Conservation (phyloP, 2,329 filamentous ascomycete species). For the Xylaria hypoxylon region DNA sequence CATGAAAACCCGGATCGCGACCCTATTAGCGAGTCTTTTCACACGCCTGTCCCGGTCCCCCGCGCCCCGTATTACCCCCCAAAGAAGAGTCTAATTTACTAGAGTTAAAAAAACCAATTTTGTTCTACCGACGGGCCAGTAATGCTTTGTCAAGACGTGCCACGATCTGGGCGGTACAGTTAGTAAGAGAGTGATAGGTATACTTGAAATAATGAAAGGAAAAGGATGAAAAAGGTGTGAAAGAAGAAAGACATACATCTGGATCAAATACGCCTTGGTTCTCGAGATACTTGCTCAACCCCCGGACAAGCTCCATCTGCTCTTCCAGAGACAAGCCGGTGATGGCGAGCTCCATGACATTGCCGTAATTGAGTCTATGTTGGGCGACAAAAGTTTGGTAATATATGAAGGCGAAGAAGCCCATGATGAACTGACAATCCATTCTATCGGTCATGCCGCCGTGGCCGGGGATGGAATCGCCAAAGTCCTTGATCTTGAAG, state of each 20-base stretch:
- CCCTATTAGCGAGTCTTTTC: constrained; percentile 10
- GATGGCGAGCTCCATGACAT: constrained; percentile 90
- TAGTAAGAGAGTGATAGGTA: not conserved
- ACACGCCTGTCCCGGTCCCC: constrained; percentile 3
- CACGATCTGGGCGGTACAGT: constrained; percentile 46
- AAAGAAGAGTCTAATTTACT: constrained; percentile 21
- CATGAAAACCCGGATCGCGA: constrained; percentile 9
- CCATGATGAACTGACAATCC: constrained; percentile 99
- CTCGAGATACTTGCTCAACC: constrained; percentile 71
- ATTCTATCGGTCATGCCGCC: constrained; percentile 98
- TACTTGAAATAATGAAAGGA: not conserved
- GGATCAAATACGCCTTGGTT: constrained; percentile 68
- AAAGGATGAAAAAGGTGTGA: not conserved
- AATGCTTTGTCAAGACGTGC: constrained; percentile 52
- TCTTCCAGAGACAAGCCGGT: constrained; percentile 88
- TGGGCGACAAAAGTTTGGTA: constrained; percentile 97
- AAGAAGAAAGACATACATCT: constrained; percentile 51
- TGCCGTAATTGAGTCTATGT: constrained; percentile 85
- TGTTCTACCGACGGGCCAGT: constrained; percentile 44
- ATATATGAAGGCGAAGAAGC: constrained; percentile 98
- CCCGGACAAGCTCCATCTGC: constrained; percentile 83
- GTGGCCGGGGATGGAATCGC: constrained; percentile 96
- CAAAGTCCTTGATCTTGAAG: constrained; percentile 99
- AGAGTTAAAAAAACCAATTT: not conserved
- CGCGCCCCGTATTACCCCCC: constrained; percentile 20